Conservation (phyloP, 2,329 filamentous ascomycete genomes). For the Taxawa tesnikishii region DNA sequence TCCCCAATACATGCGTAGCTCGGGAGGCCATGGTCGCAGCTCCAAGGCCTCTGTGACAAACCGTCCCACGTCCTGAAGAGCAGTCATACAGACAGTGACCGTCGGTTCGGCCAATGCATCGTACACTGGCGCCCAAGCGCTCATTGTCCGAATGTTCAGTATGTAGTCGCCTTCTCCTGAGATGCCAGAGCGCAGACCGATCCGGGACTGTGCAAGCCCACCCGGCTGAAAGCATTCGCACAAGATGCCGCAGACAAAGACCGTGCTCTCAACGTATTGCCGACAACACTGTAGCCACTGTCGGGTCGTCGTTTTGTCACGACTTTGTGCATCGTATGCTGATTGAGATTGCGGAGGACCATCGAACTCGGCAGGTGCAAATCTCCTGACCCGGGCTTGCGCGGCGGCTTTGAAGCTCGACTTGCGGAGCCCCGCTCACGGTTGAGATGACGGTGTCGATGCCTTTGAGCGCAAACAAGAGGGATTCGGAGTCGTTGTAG, state of each 20-base stretch:
- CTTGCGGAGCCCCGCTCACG: constrained; percentile 52
- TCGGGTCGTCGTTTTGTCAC: constrained; percentile 45
- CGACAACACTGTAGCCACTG: constrained; percentile 44
- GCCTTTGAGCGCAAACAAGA: constrained; percentile 56
- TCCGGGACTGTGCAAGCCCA: no score
- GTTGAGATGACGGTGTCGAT: constrained; percentile 67
- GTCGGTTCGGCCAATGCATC: constrained; percentile 33
- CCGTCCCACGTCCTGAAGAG: constrained; percentile 55
- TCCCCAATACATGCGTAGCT: constrained; percentile 60
- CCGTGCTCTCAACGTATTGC: constrained; percentile 52
- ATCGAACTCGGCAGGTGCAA: constrained; percentile 67
- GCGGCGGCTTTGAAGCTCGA: constrained; percentile 62
- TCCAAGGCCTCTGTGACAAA: constrained; percentile 61
- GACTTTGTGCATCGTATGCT: constrained; percentile 47
- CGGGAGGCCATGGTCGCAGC: constrained; percentile 51
- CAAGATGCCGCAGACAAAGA: constrained; percentile 63
- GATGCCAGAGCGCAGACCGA: no score
- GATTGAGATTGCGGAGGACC: constrained; percentile 46
- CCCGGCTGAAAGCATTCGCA: constrained; percentile 63
- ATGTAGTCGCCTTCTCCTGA: no score
- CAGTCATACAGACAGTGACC: constrained; percentile 54
- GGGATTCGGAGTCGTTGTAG: constrained; percentile 45
- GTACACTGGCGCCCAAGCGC: no score
- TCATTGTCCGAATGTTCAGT: no score
- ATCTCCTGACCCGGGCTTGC: constrained; percentile 50